phyloP scores from a whole-genome alignment of 768 basidiomycete genomes.

The Mycena maculata region DNA sequence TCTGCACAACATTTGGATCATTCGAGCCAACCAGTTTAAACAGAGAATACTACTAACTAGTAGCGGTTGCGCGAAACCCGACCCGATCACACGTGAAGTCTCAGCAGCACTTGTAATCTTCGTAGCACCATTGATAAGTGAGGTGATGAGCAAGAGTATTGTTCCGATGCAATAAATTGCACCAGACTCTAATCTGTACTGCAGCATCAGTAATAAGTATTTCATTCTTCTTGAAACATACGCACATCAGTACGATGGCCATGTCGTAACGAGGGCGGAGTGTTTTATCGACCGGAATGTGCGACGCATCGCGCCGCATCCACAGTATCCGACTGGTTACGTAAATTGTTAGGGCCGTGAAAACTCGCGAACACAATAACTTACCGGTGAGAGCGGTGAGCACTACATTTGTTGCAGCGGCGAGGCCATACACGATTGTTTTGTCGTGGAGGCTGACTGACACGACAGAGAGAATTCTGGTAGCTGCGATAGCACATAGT shows the following conservation, averaged over 20 bases:
- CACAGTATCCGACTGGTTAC: neutral
- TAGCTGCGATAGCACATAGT: neutral
- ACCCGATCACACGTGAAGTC: neutral
- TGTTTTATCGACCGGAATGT: neutral
- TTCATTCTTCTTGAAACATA: neutral
- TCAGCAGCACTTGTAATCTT: neutral
- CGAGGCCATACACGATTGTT: neutral
- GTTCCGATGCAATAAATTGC: neutral
- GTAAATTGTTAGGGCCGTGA: neutral
- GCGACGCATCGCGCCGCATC: neutral
- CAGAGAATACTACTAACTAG: neutral
- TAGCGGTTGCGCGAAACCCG: neutral
- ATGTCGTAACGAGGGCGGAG: neutral
- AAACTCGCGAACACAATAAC: neutral
- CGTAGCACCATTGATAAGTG: neutral
- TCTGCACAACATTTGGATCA: neutral
- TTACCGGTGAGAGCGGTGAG: constrained; percentile 4
- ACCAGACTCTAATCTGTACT: neutral
- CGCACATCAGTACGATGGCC: neutral
- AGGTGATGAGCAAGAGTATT: neutral
- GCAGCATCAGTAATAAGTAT: neutral
- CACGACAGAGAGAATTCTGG: neutral
- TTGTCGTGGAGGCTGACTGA: neutral
- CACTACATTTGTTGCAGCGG: constrained; percentile 1
- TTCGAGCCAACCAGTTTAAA: neutral